Percentiles rank a stretch among this genome's conserved stretches.
Evolutionary conservation across 2,329 filamentous ascomycete species (phyloP).

Genomic region (Elsinoe australis): DNA sequence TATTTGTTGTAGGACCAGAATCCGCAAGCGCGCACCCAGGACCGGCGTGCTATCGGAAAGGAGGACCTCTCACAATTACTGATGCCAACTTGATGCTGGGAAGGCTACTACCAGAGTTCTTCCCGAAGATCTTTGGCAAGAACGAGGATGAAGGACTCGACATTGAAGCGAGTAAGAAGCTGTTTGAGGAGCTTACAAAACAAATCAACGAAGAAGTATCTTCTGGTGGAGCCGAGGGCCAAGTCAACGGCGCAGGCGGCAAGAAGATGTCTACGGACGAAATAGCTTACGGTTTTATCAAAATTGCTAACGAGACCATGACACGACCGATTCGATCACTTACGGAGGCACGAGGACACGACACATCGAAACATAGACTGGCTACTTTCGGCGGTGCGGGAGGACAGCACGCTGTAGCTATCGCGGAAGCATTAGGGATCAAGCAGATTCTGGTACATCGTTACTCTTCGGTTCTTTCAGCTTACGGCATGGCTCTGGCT

Average conservation of each 20-base stretch:
- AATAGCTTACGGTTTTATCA: conserved; percentile 81
- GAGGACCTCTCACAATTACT: conserved; percentile 82
- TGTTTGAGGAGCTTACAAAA: conserved; percentile 67
- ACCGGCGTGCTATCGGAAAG: conserved; percentile 84
- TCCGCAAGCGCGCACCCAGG: conserved; percentile 84
- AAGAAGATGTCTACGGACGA: conserved; percentile 67
- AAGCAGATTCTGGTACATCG: conserved; percentile 77
- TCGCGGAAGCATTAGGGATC: conserved; percentile 76
- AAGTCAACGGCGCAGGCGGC: conserved; percentile 49
- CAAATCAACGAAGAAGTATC: conserved; percentile 67
- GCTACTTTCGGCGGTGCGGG: conserved; percentile 90
- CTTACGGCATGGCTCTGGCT: conserved; percentile 86
- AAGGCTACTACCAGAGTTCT: conserved; percentile 78
- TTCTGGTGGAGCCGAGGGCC: conserved; percentile 6
- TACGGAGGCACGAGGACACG: conserved; percentile 86
- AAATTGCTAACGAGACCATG: conserved; percentile 88
- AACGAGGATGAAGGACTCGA: conserved; percentile 79
- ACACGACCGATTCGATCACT: conserved; percentile 80
- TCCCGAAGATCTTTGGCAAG: conserved; percentile 90
- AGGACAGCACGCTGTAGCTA: conserved; percentile 86
- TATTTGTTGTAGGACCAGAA: conserved; percentile 86
- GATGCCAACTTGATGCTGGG: conserved; percentile 85
- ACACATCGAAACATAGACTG: conserved; percentile 81
- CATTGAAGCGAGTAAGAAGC: conserved; percentile 62
- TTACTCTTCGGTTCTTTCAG: conserved; percentile 82